phyloP scores from a whole-genome alignment of 768 basidiomycete genomes.

The Panellus pusillus region DNA sequence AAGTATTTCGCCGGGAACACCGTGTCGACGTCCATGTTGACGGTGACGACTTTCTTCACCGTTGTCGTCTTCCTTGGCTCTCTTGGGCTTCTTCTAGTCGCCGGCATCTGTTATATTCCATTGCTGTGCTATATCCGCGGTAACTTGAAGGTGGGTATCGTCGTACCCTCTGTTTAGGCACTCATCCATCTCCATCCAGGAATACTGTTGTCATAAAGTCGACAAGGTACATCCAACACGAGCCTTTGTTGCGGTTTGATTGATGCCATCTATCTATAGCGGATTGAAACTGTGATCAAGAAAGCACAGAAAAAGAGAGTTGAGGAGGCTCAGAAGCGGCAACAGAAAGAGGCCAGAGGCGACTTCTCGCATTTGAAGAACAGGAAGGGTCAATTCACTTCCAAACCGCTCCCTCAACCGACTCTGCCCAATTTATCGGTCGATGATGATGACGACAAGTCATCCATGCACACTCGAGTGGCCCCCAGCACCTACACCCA shows the following conservation, averaged over 20 bases:
- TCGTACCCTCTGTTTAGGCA: neutral
- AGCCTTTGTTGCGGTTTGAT: slow-evolving; percentile 6
- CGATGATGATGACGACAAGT: slow-evolving; percentile 71
- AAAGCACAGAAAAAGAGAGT: slow-evolving; percentile 86
- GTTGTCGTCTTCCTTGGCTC: slow-evolving; percentile 85
- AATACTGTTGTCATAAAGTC: slow-evolving; percentile 98
- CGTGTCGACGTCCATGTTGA: slow-evolving; percentile 78
- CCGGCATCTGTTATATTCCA: slow-evolving; percentile 90
- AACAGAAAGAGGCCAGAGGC: slow-evolving; percentile 88
- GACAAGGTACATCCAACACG: slow-evolving; percentile 68
- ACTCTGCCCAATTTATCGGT: slow-evolving; percentile 92
- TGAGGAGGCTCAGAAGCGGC: slow-evolving; percentile 75
- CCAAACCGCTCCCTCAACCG: slow-evolving; percentile 85
- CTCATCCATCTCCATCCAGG: slow-evolving; percentile 41
- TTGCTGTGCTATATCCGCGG: slow-evolving; percentile 94
- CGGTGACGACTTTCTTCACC: slow-evolving; percentile 89
- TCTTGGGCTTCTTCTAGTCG: slow-evolving; percentile 75
- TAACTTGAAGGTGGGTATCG: slow-evolving; percentile 77
- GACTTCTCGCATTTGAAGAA: slow-evolving; percentile 91
- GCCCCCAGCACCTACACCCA: slow-evolving; percentile 56
- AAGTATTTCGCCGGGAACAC: slow-evolving; percentile 81
- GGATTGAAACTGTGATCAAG: slow-evolving; percentile 92
- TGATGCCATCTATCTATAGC: slow-evolving; percentile 44
- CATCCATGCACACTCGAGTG: slow-evolving; percentile 56
- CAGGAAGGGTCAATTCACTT: slow-evolving; percentile 83